Evolutionary conservation across 2,329 filamentous ascomycete genomes (phyloP).

Genomic region (Harringtonia lauricola): DNA sequence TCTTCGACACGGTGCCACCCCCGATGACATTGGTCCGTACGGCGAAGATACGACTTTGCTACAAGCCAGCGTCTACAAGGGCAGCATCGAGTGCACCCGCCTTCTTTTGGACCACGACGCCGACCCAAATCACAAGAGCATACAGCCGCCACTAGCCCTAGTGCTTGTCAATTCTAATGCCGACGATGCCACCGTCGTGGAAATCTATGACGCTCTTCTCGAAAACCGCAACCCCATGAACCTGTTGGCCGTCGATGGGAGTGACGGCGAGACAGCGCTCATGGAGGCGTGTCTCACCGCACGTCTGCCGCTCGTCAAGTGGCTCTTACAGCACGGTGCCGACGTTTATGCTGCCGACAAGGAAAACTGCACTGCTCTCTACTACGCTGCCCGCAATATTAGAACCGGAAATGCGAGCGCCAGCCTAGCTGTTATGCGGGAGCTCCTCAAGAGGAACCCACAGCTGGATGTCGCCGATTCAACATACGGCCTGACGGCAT

Average conservation of each 20-base stretch:
- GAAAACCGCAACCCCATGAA: not conserved
- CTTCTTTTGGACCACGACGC: not conserved
- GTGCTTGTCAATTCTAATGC: too few relatives aligned
- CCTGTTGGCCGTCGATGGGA: not conserved
- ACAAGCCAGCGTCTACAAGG: not conserved
- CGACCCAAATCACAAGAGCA: not conserved
- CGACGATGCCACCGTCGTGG: not conserved
- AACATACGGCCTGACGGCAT: not conserved
- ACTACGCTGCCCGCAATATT: not conserved
- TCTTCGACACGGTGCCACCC: not conserved
- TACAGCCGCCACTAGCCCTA: not conserved
- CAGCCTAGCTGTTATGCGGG: not conserved
- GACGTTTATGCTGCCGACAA: not conserved
- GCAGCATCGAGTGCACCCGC: not conserved
- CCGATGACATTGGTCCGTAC: not conserved
- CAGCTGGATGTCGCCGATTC: not conserved
- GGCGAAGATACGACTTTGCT: not conserved
- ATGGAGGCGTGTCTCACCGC: not conserved
- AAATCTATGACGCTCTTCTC: not conserved
- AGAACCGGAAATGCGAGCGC: not conserved
- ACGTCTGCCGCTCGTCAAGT: not conserved
- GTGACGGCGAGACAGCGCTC: not conserved
- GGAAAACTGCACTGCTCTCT: not conserved
- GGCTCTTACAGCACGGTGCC: not conserved
- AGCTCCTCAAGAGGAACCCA: not conserved